Evolutionary conservation across 2,329 filamentous ascomycete genomes (phyloP).

Genomic region (Cadophora sp.): DNA sequence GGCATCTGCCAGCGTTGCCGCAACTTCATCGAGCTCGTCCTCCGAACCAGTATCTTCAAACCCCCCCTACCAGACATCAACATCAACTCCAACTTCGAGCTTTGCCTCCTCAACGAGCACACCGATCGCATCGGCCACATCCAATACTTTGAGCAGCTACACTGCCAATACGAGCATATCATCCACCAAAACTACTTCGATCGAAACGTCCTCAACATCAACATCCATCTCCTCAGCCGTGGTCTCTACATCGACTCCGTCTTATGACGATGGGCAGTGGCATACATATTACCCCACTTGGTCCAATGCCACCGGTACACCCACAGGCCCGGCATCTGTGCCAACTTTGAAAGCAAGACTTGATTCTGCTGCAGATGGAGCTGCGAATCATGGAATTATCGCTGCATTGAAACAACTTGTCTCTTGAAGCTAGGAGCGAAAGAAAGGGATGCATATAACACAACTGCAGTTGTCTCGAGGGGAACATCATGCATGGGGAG

Average conservation of each 20-base stretch:
- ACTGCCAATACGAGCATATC: background rate
- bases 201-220: constrained; percentile 27
- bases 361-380: background rate
- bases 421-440: background rate
- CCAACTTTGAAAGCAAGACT: constrained; percentile 11
- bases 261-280: constrained; percentile 43
- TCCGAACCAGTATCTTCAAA: background rate
- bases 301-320: constrained; percentile 35
- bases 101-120: constrained; percentile 18
- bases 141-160: constrained; percentile 27
- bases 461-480: background rate
- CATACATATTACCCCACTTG: constrained; percentile 42
- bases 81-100: constrained; percentile 2
- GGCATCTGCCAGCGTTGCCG: constrained; percentile 6
- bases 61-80: constrained; percentile 9
- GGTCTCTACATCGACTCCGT: constrained; percentile 17
- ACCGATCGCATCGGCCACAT: constrained; percentile 9
- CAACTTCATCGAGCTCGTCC: constrained; percentile 9
- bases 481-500: background rate
- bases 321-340: background rate
- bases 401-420: background rate
- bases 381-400: background rate
- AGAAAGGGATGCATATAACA: background rate
- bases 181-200: background rate
- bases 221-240: constrained; percentile 18